These are phyloP conservation scores for Bimuria novae-zelandiae DNA, from an alignment of 2,329 filamentous ascomycete genomes.

Conservation along the genomic window DNA sequence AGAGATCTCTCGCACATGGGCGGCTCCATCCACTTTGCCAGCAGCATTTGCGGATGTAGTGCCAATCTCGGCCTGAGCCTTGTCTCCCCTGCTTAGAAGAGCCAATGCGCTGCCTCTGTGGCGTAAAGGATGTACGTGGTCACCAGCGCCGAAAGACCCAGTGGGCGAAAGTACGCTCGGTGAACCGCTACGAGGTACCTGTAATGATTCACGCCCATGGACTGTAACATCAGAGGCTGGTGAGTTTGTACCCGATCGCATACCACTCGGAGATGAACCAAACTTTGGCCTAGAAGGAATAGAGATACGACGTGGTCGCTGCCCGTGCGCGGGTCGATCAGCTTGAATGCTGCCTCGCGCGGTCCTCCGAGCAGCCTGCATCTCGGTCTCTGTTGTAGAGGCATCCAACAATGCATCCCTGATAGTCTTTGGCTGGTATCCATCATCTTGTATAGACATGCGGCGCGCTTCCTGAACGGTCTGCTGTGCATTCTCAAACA, in stretches of 20 bases:
- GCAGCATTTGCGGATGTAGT: conserved; percentile 68
- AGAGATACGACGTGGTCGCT: conserved; percentile 21
- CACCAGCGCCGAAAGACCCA: conserved; percentile 35
- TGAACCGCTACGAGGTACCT: conserved; percentile 29
- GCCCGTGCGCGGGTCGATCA: conserved; percentile 39
- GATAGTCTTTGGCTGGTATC: conserved; percentile 70
- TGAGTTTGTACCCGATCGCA: conserved; percentile 24
- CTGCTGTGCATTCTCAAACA: conserved; percentile 71
- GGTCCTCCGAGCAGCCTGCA: conserved; percentile 54
- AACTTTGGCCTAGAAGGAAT: conserved; percentile 29
- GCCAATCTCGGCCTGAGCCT: conserved; percentile 67
- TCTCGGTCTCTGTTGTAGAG: conserved; percentile 81
- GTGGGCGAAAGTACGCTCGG: conserved; percentile 34
- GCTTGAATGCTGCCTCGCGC: conserved; percentile 48
- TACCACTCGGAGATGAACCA: conserved; percentile 20
- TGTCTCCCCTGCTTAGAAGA: conserved; percentile 64
- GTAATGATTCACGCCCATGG: conserved; percentile 39
- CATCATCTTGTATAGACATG: conserved; percentile 39
- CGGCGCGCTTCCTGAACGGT: conserved; percentile 49
- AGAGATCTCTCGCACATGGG: conserved; percentile 39
- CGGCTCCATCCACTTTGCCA: conserved; percentile 64
- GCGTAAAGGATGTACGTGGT: conserved; percentile 45
- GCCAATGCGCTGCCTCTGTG: conserved; percentile 63
- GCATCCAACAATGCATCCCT: conserved; percentile 90
- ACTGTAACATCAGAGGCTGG: conserved; percentile 40